A percentile compares a stretch with the other conserved stretches of the same genome.
Conservation (phyloP, 805 yeast genomes). For the Metschnikowia similis region DNA sequence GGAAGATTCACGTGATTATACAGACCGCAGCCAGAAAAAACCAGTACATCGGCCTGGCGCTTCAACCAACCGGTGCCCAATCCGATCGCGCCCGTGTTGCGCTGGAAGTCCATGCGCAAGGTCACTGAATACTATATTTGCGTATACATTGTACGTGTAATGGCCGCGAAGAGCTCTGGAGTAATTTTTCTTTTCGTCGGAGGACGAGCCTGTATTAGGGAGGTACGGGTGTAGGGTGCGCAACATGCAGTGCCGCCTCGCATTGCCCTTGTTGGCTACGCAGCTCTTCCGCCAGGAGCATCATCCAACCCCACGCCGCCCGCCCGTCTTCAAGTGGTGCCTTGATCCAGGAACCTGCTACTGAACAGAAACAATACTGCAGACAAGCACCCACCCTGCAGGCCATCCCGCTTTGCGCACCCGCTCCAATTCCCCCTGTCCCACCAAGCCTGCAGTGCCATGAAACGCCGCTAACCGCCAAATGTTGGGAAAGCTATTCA, state of each 20-base stretch:
- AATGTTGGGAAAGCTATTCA: slow-evolving; percentile 37
- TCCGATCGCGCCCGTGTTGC: too few species aligned
- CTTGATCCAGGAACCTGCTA: background rate
- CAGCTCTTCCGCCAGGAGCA: background rate
- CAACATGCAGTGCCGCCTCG: background rate
- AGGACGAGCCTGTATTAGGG: background rate
- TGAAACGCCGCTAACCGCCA: slow-evolving; percentile 6
- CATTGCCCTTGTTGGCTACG: background rate
- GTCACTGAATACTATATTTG: too few species aligned
- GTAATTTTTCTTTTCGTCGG: too few species aligned
- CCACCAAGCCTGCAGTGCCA: background rate
- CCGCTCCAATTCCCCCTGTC: background rate
- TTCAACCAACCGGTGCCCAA: too few species aligned
- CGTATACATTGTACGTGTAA: too few species aligned
- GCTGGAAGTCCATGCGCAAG: too few species aligned
- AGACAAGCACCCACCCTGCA: background rate
- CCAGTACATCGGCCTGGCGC: too few species aligned
- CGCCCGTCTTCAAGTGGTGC: background rate
- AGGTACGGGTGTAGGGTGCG: background rate
- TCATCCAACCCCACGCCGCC: background rate
- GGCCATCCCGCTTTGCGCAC: background rate
- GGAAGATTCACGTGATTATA: too few species aligned
- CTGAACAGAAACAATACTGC: background rate
- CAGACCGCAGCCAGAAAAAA: too few species aligned
- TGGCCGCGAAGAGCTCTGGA: too few species aligned